Conservation (phyloP, 257 asterid species). For the Solanum sparsipilum region DNA sequence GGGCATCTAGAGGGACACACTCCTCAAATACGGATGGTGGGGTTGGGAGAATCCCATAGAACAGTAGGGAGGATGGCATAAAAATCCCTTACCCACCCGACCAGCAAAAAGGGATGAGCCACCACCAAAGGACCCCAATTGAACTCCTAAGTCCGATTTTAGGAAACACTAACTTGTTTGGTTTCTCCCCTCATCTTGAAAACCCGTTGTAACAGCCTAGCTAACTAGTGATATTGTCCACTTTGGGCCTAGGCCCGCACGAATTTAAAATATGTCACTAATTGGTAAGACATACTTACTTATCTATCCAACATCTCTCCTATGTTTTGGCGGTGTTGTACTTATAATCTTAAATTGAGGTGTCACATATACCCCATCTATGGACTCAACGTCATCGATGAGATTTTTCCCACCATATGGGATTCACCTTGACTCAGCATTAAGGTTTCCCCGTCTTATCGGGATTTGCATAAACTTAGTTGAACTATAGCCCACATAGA, state of each 20-base stretch:
- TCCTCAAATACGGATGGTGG: not conserved
- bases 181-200: not conserved
- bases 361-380: not conserved
- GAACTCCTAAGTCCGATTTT: accelerated
- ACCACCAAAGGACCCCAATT: not conserved
- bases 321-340: too few relatives aligned
- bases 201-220: accelerated
- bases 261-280: not conserved
- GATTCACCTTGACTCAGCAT: not conserved
- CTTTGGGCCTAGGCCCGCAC: not conserved
- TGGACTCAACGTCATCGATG: too few relatives aligned
- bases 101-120: not conserved
- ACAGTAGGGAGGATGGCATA: not conserved
- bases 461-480: not conserved
- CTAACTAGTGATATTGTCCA: too few relatives aligned
- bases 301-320: not conserved
- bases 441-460: not conserved
- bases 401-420: not conserved
- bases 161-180: not conserved
- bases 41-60: not conserved
- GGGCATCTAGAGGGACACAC: not conserved
- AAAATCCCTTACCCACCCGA: not conserved
- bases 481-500: not conserved
- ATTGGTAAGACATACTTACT: not conserved
- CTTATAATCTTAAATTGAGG: too few relatives aligned